phyloP scores from a whole-genome alignment of 1,284 basidiomycete genomes.

The Moesziomyces globuligerus region DNA sequence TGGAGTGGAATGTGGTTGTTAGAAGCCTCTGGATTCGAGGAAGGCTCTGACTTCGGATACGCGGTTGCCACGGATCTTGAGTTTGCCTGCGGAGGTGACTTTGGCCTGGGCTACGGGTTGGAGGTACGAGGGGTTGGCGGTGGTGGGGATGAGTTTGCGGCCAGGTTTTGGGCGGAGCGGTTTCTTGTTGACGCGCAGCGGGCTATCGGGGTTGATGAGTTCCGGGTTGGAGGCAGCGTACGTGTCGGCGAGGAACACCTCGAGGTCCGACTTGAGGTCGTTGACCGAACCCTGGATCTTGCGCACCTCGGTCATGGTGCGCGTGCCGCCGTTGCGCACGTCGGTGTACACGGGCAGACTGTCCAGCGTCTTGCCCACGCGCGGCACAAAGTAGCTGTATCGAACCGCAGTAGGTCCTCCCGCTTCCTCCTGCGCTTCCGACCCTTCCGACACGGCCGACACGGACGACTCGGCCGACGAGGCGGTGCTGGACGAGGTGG shows the following conservation, averaged over 20 bases:
- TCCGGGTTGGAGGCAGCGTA: conserved; percentile 4
- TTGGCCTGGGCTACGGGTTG: conserved; percentile 24
- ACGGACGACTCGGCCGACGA: conserved; percentile 3
- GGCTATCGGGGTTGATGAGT: neutral
- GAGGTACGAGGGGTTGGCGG: conserved; percentile 15
- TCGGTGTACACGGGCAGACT: conserved; percentile 57
- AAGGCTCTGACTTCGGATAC: conserved; percentile 39
- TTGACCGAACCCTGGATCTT: conserved; percentile 50
- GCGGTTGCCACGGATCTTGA: conserved; percentile 42
- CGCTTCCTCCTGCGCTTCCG: too few relatives aligned
- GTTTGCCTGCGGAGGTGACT: conserved; percentile 25
- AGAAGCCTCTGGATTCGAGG: conserved; percentile 42
- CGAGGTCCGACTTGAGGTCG: conserved; percentile 33
- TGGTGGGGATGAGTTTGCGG: conserved; percentile 10
- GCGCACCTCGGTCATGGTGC: conserved; percentile 48
- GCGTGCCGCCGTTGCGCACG: conserved; percentile 43
- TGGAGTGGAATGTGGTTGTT: neutral
- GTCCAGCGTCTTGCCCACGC: conserved; percentile 45
- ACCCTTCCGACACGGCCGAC: neutral
- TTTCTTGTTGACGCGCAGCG: conserved; percentile 22
- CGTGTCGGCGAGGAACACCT: conserved; percentile 25
- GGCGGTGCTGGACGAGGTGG: conserved; percentile 9
- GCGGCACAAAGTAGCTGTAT: conserved; percentile 55
- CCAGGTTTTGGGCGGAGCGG: conserved; percentile 16
- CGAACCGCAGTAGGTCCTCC: conserved; percentile 27